Evolutionary conservation across 2,329 filamentous ascomycete genomes (phyloP), one percentile per base, ranked within the genome.

Genomic region (Clonostachys byssicola): DNA sequence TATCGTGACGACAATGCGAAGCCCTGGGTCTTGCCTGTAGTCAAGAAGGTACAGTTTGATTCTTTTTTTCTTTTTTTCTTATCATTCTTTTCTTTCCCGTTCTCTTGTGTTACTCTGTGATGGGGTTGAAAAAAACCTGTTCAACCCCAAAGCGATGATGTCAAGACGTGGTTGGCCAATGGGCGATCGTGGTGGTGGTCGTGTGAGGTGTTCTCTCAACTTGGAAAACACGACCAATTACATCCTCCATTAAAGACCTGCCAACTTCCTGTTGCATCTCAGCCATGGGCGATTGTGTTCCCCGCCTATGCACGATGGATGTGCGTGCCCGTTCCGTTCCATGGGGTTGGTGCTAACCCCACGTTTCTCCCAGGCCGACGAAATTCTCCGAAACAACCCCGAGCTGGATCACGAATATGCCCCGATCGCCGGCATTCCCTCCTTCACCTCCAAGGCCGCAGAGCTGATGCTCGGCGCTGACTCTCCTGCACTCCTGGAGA

Each of bases 341-440:
- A 36, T 35, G 23, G 49, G 43, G 30, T 43, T 44, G 54, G 48
- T 44, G 47, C 54, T 60, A 49, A 61, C 55, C 50, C 51, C 49
- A 46, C 49, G 43, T 55, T 46, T 55, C 55, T 51, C 47, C 52
- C 64, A 97, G 92, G 94, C 94, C 58, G 92, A 97, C 66, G 87
- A 94, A 55, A 83, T 90, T 60, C 81, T 97, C 56, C 88, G 85
- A 68, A 86, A 87, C 64, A 91, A 96, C 70, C 91, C 92, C 63
- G 81, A 89, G 50, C 78, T 95, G 59, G 95, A 99, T 75, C 92
- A 99, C 77, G 94, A 99, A 79, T 99, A 99, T 72, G 89, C 95
- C 50, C 92, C 94, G 50, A 99, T 99, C 66, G 88, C 91, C 52
- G 94, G 94, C 62, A 80, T 97, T 50, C 72, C 85, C 47, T 79